These are phyloP conservation scores for Zelopaecilomyces penicillatus DNA, from an alignment of 2,329 filamentous ascomycete species.

Conservation along the genomic window DNA sequence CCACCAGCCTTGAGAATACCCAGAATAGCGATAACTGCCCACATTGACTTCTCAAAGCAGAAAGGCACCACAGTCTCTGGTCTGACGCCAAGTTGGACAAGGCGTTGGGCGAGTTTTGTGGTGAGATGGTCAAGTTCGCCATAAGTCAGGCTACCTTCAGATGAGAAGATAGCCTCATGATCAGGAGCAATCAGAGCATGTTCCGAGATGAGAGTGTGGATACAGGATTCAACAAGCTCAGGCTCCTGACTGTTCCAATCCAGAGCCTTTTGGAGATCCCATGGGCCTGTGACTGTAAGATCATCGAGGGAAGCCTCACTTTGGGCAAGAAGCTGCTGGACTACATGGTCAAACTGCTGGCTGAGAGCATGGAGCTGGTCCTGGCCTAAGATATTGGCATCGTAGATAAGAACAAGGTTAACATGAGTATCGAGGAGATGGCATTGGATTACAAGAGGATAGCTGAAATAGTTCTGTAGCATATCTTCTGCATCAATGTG, in stretches of 20 bases:
- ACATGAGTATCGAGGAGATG: not conserved
- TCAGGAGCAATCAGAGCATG: not conserved
- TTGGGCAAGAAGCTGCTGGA: not conserved
- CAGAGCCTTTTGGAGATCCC: constrained; percentile 1
- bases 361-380: not conserved
- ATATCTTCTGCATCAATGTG: not conserved
- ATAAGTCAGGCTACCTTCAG: constrained; percentile 3
- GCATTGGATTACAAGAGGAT: constrained; percentile 3
- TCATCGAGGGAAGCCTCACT: not conserved
- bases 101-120: constrained; percentile 1
- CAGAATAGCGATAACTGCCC: constrained; percentile 15
- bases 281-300: not conserved
- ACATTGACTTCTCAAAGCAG: constrained; percentile 12
- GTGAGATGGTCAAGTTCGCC: not conserved
- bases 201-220: not conserved
- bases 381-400: not conserved
- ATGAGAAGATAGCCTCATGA: constrained; percentile 4
- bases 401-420: not conserved
- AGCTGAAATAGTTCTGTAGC: not conserved
- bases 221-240: not conserved
- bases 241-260: not conserved
- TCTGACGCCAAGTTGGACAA: constrained; percentile 14
- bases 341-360: constrained; percentile 2
- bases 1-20: constrained; percentile 20
- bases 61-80: constrained; percentile 12